Base-by-base conservation (phyloP, 73 alveolate genomes). In the Stentor roeselii region DNA sequence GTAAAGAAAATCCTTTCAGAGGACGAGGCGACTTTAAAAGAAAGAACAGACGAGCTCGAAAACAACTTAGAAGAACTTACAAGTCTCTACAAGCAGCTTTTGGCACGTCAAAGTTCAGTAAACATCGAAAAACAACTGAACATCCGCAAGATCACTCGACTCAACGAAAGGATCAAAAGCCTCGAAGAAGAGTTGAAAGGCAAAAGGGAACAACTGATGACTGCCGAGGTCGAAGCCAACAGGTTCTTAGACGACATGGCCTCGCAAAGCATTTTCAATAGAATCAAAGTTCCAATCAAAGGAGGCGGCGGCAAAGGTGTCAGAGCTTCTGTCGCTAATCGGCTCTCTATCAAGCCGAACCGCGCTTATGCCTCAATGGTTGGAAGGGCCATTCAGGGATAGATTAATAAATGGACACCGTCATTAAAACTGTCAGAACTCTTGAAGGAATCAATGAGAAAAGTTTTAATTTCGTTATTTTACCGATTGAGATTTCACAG, bases 41-140 rank as follows among this genome's bases (percentile, higher is more conserved):
- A 50, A 21, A 6, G 67, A 50, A 50, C 67, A 11, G 67, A 50
- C 21, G 67, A 50, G 21, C 21, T 50, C 6, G 67, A 50, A 11
- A 36, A 78, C 77, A 75, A 38, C 42, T 87, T 50, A 50, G 67
- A 50, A 11, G 67, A 50, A 50, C 21, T 50, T 6, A 50, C 67
- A 50, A 50, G 21, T 50, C 6, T 50, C 30, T 50, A 50, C 21
- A 50, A 50, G 21, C 67, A 50, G 21, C 21, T 50, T 11, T 50
- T 50, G 21, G 67, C 67, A 50, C 6, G 21, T 11, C 67, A 50
- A 50, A 11, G 30, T 11, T 50, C 67, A 50, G 67, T 50, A 11
- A 50, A 50, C 21, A 50, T 50, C 6, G 67, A 50, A 50, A 50
- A 50, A 50, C 67, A 50, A 21, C 21, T 50, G 21, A 50, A 50